Conservation (phyloP, 192 early-diverging fungal species). For the Pecoramyces ruminantium region DNA sequence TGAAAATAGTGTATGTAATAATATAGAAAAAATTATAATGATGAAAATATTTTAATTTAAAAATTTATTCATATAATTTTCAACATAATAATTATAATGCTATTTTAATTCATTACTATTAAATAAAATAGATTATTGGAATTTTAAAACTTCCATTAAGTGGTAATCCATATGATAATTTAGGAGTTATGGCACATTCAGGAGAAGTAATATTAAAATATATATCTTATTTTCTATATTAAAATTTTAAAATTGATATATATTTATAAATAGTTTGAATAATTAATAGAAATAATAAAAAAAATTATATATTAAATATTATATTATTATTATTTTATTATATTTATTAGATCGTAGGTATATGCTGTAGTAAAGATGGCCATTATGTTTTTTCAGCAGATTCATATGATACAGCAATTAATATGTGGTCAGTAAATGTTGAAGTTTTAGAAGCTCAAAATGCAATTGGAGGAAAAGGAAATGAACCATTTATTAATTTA, state of each 20-base stretch:
- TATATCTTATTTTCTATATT: too few relatives aligned
- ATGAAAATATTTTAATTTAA: too few relatives aligned
- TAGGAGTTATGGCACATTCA: conserved; percentile 37
- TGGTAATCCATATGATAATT: conserved; percentile 30
- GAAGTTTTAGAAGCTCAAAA: conserved; percentile 18
- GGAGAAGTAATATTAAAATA: conserved; percentile 17
- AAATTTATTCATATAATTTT: too few relatives aligned
- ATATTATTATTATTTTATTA: conserved; percentile 4
- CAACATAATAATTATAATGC: too few relatives aligned
- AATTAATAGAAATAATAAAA: too few relatives aligned
- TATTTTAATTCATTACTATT: neutral
- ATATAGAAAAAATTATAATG: neutral
- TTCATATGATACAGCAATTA: conserved; percentile 20
- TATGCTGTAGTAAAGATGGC: conserved; percentile 17
- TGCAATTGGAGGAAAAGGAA: conserved; percentile 13
- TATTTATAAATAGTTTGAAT: too few relatives aligned
- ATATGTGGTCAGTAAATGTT: conserved; percentile 28
- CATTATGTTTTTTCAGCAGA: conserved; percentile 20
- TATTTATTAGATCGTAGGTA: conserved; percentile 13
- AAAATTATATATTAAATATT: conserved; percentile 4
- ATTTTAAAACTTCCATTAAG: conserved; percentile 36
- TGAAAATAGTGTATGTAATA: conserved; percentile 15
- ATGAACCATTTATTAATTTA: conserved; percentile 35
- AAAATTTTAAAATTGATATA: too few relatives aligned
- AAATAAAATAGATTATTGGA: conserved; percentile 17